A percentile compares a stretch with the other conserved stretches of the same genome.
Conservation (phyloP, 2,329 filamentous ascomycete genomes). For the Didymella pomorum region DNA sequence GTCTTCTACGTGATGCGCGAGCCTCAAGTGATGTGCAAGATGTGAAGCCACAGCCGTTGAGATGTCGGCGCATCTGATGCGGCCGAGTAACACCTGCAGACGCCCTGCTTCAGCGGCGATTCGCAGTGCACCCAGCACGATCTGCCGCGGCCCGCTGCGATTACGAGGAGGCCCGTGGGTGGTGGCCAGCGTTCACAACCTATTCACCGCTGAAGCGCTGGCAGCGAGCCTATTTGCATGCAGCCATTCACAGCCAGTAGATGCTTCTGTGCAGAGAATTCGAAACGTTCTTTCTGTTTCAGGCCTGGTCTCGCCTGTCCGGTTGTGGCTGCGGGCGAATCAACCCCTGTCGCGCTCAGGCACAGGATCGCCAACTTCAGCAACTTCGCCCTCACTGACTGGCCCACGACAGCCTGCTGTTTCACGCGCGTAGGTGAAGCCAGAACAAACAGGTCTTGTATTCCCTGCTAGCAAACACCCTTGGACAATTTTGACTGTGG, state of each 20-base stretch:
- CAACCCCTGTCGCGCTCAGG: conserved; percentile 30
- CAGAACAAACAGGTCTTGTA: conserved; percentile 32
- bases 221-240: conserved; percentile 24
- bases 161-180: conserved; percentile 27
- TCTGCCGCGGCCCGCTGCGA: conserved; percentile 39
- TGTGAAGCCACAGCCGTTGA: conserved; percentile 14
- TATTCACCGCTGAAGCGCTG: conserved; percentile 39
- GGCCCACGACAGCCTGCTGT: conserved; percentile 41
- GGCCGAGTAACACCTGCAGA: conserved; percentile 18
- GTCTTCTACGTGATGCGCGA: conserved; percentile 4
- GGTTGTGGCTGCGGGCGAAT: conserved; percentile 40
- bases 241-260: conserved; percentile 36
- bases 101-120: conserved; percentile 20
- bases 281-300: conserved; percentile 21
- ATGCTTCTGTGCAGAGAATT: conserved; percentile 21
- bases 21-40: conserved; percentile 5
- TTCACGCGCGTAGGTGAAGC: conserved; percentile 40
- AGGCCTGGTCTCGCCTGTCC: conserved; percentile 22
- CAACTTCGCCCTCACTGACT: conserved; percentile 38
- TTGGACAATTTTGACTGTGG: conserved; percentile 32
- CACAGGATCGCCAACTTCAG: conserved; percentile 39
- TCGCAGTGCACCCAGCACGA: conserved; percentile 29
- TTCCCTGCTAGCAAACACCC: conserved; percentile 36
- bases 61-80: conserved; percentile 17
- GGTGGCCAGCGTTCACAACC: conserved; percentile 26